phyloP scores from a whole-genome alignment of 1,284 basidiomycete genomes.

The Pseudozyma pruni region DNA sequence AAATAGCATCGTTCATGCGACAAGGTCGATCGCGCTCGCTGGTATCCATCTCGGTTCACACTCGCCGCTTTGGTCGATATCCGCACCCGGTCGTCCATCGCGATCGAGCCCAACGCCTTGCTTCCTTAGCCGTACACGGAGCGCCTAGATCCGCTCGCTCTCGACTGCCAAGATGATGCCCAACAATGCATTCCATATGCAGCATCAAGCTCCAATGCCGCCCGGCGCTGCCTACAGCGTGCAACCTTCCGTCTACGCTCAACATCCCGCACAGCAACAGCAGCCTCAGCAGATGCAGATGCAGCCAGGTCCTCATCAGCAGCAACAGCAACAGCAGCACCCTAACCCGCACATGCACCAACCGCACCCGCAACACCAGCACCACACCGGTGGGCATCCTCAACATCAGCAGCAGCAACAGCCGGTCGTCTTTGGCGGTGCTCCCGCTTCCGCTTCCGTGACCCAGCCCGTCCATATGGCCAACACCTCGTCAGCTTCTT shows the following conservation, averaged over 20 bases:
- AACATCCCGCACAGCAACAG: slow-evolving; percentile 23
- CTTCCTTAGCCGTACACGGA: background rate
- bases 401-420: slow-evolving; percentile 30
- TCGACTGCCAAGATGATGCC: slow-evolving; percentile 35
- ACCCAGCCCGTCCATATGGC: slow-evolving; percentile 22
- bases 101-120: no score
- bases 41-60: background rate
- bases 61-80: no score
- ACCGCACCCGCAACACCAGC: slow-evolving; percentile 10
- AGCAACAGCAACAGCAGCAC: slow-evolving; percentile 20
- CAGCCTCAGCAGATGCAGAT: slow-evolving; percentile 18
- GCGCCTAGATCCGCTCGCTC: background rate
- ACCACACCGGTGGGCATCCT: slow-evolving; percentile 16
- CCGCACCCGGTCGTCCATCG: no score
- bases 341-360: slow-evolving; percentile 8
- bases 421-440: slow-evolving; percentile 20
- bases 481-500: slow-evolving; percentile 15
- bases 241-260: slow-evolving; percentile 36
- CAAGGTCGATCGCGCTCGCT: no score
- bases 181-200: slow-evolving; percentile 42
- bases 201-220: slow-evolving; percentile 23
- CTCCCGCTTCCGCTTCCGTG: slow-evolving; percentile 1
- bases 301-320: slow-evolving; percentile 21
- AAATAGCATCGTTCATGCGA: no score
- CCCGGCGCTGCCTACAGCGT: slow-evolving; percentile 12